Evolutionary conservation across 2,329 filamentous ascomycete species (phyloP).

Genomic region (Rugonectria rugulosa): DNA sequence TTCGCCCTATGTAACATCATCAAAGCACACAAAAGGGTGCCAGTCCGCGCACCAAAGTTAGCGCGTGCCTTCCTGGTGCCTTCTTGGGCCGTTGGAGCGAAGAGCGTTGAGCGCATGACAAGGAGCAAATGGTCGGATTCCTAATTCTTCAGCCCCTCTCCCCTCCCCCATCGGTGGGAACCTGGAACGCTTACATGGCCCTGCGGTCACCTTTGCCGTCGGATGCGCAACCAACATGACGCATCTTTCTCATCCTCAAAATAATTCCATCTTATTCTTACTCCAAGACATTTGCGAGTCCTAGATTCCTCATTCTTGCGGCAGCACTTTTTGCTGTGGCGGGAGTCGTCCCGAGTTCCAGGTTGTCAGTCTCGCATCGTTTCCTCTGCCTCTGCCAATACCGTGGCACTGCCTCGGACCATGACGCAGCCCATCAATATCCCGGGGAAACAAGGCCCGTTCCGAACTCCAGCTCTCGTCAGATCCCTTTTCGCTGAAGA

Average conservation of each 20-base stretch:
- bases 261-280: neutral
- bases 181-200: neutral
- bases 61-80: too few species aligned
- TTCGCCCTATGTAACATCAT: neutral
- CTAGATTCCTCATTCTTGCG: constrained; percentile 15
- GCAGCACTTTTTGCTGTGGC: too few species aligned
- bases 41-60: neutral
- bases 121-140: constrained; percentile 19
- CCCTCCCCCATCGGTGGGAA: constrained; percentile 7
- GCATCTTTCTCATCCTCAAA: neutral
- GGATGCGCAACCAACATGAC: neutral
- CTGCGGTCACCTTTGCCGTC: neutral
- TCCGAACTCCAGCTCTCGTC: constrained; percentile 4
- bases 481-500: constrained; percentile 27
- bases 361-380: neutral
- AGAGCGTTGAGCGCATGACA: constrained; percentile 10
- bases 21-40: constrained; percentile 14
- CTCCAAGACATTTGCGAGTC: neutral
- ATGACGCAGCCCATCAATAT: constrained; percentile 39
- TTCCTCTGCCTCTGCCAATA: neutral
- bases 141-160: constrained; percentile 19
- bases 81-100: too few species aligned
- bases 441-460: constrained; percentile 24
- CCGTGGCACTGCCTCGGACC: too few species aligned
- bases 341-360: neutral